phyloP scores from a whole-genome alignment of 768 basidiomycete species.

The Pulveroboletus frians region DNA sequence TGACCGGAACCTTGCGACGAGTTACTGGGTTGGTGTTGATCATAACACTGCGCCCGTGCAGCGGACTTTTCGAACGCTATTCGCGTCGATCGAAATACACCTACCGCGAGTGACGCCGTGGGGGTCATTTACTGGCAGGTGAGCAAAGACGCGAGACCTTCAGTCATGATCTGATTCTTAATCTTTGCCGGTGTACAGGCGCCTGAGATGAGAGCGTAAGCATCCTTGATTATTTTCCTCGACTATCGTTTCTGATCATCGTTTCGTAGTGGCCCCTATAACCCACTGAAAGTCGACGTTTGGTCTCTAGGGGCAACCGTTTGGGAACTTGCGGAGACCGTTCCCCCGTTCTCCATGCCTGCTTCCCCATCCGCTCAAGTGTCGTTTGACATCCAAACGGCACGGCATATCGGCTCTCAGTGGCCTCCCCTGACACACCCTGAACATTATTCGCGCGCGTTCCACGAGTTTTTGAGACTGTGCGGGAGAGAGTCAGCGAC shows the following conservation, averaged over 20 bases:
- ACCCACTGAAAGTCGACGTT: constrained; percentile 69
- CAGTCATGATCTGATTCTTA: neutral
- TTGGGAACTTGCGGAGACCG: constrained; percentile 75
- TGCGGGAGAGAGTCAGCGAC: constrained; percentile 58
- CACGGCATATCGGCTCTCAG: constrained; percentile 43
- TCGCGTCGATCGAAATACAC: constrained; percentile 46
- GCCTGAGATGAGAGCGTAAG: constrained; percentile 71
- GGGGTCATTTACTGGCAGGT: constrained; percentile 83
- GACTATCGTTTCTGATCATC: constrained; percentile 5
- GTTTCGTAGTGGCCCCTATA: constrained; percentile 53
- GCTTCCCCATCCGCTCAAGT: constrained; percentile 16
- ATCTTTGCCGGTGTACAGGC: constrained; percentile 35
- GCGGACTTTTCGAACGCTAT: constrained; percentile 82
- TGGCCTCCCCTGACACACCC: constrained; percentile 63
- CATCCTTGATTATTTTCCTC: neutral
- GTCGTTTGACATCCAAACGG: constrained; percentile 37
- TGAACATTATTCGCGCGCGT: constrained; percentile 57
- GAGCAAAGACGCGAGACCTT: constrained; percentile 13
- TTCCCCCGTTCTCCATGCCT: constrained; percentile 62
- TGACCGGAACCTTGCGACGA: constrained; percentile 3
- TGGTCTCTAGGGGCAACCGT: constrained; percentile 83
- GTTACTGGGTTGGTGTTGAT: neutral
- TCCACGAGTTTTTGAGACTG: constrained; percentile 65
- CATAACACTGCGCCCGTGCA: constrained; percentile 19
- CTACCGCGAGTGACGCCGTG: constrained; percentile 51